Percentiles rank a stretch among this genome's conserved stretches.
These are phyloP conservation scores for Paecilomyces niveus DNA, from an alignment of 2,329 filamentous ascomycete genomes.

Conservation along the genomic window DNA sequence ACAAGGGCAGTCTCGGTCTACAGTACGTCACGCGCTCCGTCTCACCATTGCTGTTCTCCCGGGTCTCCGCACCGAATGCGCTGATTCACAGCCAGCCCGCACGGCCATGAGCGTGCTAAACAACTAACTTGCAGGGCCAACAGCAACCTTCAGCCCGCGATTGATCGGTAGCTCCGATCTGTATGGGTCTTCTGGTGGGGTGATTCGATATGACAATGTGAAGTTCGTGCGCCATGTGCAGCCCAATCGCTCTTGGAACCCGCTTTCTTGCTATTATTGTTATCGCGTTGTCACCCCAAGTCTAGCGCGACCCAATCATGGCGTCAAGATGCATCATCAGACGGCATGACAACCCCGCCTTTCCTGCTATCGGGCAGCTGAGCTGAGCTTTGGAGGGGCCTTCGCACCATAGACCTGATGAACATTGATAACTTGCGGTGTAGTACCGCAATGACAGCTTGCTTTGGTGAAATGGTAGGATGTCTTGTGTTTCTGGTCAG, in stretches of 20 bases:
- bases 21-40: neutral
- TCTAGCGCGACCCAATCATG: neutral
- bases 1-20: neutral
- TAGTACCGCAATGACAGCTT: neutral
- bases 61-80: neutral
- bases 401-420: neutral
- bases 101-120: neutral
- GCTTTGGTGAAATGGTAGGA: neutral
- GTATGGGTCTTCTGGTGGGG: neutral
- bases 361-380: neutral
- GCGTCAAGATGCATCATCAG: neutral
- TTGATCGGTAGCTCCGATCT: neutral
- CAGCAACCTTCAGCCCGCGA: neutral
- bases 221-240: neutral
- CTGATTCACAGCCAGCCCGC: neutral
- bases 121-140: neutral
- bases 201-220: neutral
- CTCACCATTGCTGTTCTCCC: neutral
- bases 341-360: neutral
- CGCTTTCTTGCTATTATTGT: neutral
- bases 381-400: neutral
- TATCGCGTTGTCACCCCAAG: neutral
- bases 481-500: neutral
- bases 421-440: neutral
- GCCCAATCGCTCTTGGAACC: neutral